Evolutionary conservation across 495 filamentous ascomycete genomes (phyloP), one percentile per base, ranked within the genome.

Genomic region (Glarea lozoyensis): DNA sequence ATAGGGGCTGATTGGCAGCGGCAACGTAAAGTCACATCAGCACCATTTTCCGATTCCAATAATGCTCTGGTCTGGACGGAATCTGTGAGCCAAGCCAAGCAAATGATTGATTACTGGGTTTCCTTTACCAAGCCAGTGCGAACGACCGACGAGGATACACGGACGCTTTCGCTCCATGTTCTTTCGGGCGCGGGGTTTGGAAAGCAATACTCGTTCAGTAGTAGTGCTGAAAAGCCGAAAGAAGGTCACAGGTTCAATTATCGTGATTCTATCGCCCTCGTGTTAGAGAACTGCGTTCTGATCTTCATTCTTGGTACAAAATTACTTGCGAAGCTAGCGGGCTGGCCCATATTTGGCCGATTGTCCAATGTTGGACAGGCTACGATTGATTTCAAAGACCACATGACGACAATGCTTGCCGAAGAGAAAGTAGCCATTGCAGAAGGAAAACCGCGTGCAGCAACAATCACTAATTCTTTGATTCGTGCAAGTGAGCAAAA

Each of bases 21-120:
- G 13, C 67, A 71, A 38, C 60, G 70, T 11, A 72, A 66, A 37
- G 42, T 67, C 7, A 59, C 64, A 1, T 54, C 59, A 2, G 41
- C 49, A 0, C 58, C 60, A 9, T 73, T 75, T 55, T 70, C 65
- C 32, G 69, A 77, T 45, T 64, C 61, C 37, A 70, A 64, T 48
- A 71, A 66, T 37, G 42, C 44, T 9, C 40, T 69, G 1, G 71
- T 74, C 0, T 76, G 69, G 69, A 21, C 50, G 4, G 60, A 70
- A 32, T 46, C 51, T 0, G 46, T 73, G 68, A 68, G 36, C 53
- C 13, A 40, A 15, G 38, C 19, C 10, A 4, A 10, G 10, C 11
- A 25, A 4, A 10, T 40, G 9, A 4, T 27, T 5, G 13, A 4
- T 3, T 24, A 5, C 38, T 40, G 38, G 38, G 10, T 4, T 4